Base-by-base conservation (phyloP, 495 filamentous ascomycete species). In the Durotheca rogersii region DNA sequence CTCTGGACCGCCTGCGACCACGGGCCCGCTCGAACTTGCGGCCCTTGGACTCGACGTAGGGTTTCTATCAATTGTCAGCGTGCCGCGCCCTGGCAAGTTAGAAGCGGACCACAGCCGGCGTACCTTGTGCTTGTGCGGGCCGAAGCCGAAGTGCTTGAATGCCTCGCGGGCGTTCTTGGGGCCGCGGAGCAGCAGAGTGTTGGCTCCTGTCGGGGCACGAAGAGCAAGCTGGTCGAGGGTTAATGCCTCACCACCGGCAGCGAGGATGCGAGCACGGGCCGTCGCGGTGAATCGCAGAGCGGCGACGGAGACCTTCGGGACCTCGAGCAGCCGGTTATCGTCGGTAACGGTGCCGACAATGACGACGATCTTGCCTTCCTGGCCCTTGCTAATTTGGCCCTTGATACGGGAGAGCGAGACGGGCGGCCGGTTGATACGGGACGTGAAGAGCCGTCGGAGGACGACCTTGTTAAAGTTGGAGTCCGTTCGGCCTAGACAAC, bases 21-120 rank as follows among this genome's bases (percentile, higher is more conserved):
- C 93, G 91, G 68, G 92, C 93, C 45, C 82, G 79, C 84, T 98
- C 93, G 79, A 97, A 98, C 81, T 98, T 98, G 72, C 94, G 87
- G 64, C 94, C 94, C 85, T 98, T 98, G 81, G 88, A 93, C 73
- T 86, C 83, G 63, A 98, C 83, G 62, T 96, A 91, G 18, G 94
- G 94, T 81, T 95, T 95, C 90, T 89, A 56, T 46, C 59, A 56
- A 42, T 61, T 31, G 47, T 45, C 31, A 36, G 16, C 19, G 15
- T 38, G 11, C 3, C n/a, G 16, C 1, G 6, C 5, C 6, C 0
- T 12, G 17, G n/a, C 15, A 1, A 20, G 17, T 15, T 6, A n/a
- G 9, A 27, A 27, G 23, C 4, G 23, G 5, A 4, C 11, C 34
- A 4, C 10, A 36, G 18, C 44, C 37, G 53, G 75, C 83, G 51